Percentiles rank a stretch among this genome's conserved stretches.
These are phyloP conservation scores for Eremomyces bilateralis DNA, from an alignment of 495 filamentous ascomycete genomes.

Conservation along the genomic window DNA sequence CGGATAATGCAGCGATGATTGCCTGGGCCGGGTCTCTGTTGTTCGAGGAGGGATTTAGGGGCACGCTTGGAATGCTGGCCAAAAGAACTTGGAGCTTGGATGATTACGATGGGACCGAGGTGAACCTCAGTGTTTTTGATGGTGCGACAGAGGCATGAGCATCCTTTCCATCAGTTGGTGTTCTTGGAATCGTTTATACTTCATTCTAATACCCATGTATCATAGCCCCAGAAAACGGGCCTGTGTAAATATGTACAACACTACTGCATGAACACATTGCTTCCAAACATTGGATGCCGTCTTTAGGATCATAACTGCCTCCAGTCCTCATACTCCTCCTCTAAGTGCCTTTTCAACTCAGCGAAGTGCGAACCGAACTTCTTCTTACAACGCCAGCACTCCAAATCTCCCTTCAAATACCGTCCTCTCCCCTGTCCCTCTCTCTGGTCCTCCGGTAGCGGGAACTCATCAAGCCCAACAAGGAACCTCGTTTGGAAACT, in stretches of 20 bases:
- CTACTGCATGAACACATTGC: too few species aligned
- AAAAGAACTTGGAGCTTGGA: constrained; percentile 67
- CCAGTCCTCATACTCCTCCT: constrained; percentile 64
- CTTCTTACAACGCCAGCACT: constrained; percentile 70
- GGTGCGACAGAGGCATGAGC: too few species aligned
- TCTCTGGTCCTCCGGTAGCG: constrained; percentile 40
- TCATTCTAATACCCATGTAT: too few species aligned
- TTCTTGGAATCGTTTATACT: too few species aligned
- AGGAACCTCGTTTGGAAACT: constrained; percentile 82
- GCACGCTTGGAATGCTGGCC: constrained; percentile 33
- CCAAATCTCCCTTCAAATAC: constrained; percentile 39
- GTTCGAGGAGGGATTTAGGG: constrained; percentile 57
- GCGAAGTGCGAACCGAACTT: constrained; percentile 52
- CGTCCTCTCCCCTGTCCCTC: constrained; percentile 29
- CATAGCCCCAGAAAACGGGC: too few species aligned
- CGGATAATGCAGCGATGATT: constrained; percentile 97
- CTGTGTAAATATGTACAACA: too few species aligned
- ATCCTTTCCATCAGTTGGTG: too few species aligned
- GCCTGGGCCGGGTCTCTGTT: constrained; percentile 88
- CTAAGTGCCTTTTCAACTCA: constrained; percentile 59
- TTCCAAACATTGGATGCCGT: too few species aligned
- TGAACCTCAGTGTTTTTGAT: too few species aligned
- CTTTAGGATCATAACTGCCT: constrained; percentile 43
- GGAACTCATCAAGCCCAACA: constrained; percentile 59
- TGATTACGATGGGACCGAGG: too few species aligned